Base-by-base conservation (phyloP, 768 basidiomycete genomes). In the Pulveroboletus sp. region DNA sequence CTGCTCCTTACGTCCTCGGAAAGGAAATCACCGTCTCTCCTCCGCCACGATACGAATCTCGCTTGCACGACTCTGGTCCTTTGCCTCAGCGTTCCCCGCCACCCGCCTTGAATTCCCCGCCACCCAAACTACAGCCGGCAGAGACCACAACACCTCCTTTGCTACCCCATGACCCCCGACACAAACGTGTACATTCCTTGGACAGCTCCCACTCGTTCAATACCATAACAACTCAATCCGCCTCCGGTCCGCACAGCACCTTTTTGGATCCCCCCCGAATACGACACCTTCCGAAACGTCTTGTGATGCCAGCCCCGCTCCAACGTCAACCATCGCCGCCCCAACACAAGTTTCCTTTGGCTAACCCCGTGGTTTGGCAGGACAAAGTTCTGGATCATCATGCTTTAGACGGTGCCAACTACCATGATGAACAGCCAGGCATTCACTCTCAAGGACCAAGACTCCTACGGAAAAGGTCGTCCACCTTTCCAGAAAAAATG, bases 251-350 rank as follows among this genome's bases (percentile, higher is more conserved):
- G 16, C 60, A 53, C 32, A 41, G 49, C 33, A 45, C 43, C 17
- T 31, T 46, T 31, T 36, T 43, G 20, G 59, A 56, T 23, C 52
- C 52, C 6, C 56, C 44, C 16, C 65, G 63, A 44, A 52, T 47
- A 20, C 65, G 56, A 34, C 69, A 82, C 63, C 58, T 82, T 36
- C 87, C 87, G 4, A 84, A 78, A 62, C 77, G 72, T 40, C 78
- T 89, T 23, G 80, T 88, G 36, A 89, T 89, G 87, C 87, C 87
- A 39, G 67, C 82, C 4, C 87, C 82, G 14, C 73, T 89, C 33
- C 80, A 81, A 59, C 66, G 66, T 50, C 60, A 62, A 23, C 50
- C 51, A 21, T 54, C 50, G 13, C 43, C 50, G 33, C 45, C 52
- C 21, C 57, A 61, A 40, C 37, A 49, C 23, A 47, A 35, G n/a